phyloP scores from a whole-genome alignment of 345 rosid genomes.

The Acer saccharum region DNA sequence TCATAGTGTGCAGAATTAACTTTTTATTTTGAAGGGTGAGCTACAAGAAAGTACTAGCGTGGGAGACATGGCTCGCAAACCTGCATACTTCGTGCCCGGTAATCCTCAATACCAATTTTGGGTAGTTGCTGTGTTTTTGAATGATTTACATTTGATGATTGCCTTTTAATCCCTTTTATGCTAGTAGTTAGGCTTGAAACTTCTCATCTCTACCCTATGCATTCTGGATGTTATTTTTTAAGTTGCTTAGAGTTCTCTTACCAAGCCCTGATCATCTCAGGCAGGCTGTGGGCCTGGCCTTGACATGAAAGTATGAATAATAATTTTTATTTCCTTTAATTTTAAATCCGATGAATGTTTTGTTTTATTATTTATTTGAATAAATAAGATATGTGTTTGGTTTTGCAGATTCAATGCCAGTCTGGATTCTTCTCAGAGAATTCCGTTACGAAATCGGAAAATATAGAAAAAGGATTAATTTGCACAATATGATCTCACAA shows the following conservation, averaged over 20 bases:
- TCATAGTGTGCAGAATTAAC: conserved; percentile 48
- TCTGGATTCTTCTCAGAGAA: too few relatives aligned
- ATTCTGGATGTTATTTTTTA: background rate
- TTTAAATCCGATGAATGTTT: background rate
- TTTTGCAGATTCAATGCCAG: too few relatives aligned
- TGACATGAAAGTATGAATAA: background rate
- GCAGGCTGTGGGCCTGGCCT: background rate
- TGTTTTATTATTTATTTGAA: background rate
- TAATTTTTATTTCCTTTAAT: background rate
- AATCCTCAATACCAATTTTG: conserved; percentile 21
- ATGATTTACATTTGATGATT: background rate
- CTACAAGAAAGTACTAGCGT: conserved; percentile 77
- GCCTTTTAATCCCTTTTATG: conserved; percentile 5
- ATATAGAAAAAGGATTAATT: too few relatives aligned
- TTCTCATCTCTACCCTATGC: background rate
- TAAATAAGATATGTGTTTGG: too few relatives aligned
- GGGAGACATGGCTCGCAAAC: conserved; percentile 96
- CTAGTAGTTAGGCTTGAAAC: background rate
- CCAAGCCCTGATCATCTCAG: background rate
- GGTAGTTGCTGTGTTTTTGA: background rate
- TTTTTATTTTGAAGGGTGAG: conserved; percentile 94
- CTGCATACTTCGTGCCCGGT: conserved; percentile 98
- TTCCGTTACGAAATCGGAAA: too few relatives aligned
- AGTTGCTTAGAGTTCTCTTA: background rate
- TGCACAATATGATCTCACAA: too few relatives aligned